Percentiles rank a stretch among this genome's conserved stretches.
phyloP scores from a whole-genome alignment of 345 rosid genomes.

The Bretschneidera sinensis region DNA sequence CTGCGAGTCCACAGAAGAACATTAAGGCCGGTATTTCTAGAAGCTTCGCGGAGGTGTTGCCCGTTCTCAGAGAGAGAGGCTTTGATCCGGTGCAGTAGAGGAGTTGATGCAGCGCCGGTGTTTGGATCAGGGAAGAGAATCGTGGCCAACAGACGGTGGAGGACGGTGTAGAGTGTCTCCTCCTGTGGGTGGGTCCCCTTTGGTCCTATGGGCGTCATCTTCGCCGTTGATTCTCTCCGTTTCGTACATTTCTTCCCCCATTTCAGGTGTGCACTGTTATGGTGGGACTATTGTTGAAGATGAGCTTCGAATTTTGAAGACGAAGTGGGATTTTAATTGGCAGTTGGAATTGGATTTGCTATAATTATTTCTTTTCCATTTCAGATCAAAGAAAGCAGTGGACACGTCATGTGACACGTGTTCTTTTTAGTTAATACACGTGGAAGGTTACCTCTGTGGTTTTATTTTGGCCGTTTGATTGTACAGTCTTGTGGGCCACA shows the following conservation, averaged over 20 bases:
- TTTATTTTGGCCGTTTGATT: no score
- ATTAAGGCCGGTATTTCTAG: slow-evolving; percentile 35
- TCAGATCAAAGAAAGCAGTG: no score
- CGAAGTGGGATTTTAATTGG: no score
- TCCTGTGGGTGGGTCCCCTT: background rate
- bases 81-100: slow-evolving; percentile 50
- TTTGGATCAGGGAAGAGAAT: slow-evolving; percentile 43
- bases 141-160: slow-evolving; percentile 40
- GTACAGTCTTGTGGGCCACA: no score
- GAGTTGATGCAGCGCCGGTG: slow-evolving; percentile 25
- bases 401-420: no score
- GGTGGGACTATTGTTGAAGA: no score
- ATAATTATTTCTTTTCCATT: no score
- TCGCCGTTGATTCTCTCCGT: slow-evolving; percentile 24
- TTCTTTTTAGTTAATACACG: no score
- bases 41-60: slow-evolving; percentile 51
- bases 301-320: no score
- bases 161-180: slow-evolving; percentile 40
- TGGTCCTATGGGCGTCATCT: background rate
- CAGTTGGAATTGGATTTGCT: no score
- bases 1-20: slow-evolving; percentile 68
- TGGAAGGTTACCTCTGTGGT: no score
- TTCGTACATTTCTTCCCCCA: slow-evolving; percentile 20
- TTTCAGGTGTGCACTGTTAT: background rate
- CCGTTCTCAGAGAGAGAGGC: slow-evolving; percentile 41